Evolutionary conservation across 352 stramenopile species (phyloP).

Genomic region (Pythium apleroticum): DNA sequence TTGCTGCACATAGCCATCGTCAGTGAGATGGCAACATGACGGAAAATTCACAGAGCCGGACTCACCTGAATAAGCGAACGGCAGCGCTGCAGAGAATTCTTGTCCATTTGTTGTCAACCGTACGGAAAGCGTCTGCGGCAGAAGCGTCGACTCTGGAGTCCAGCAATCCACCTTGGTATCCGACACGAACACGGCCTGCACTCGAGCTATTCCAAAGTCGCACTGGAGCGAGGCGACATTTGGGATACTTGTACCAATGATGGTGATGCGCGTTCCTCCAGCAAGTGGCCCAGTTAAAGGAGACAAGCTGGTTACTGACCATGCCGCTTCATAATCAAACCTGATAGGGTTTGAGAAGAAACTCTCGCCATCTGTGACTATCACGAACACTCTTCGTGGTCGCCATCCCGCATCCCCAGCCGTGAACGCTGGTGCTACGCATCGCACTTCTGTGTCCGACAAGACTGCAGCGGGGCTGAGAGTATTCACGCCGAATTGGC

Average conservation of each 20-base stretch:
- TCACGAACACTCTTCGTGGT: slow-evolving; percentile 39
- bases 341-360: slow-evolving; percentile 64
- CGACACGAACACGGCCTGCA: slow-evolving; percentile 11
- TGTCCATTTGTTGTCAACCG: slow-evolving; percentile 56
- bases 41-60: neutral
- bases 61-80: slow-evolving; percentile 55
- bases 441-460: slow-evolving; percentile 44
- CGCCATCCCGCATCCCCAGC: slow-evolving; percentile 20
- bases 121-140: slow-evolving; percentile 29
- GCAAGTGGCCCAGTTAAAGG: slow-evolving; percentile 32
- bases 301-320: slow-evolving; percentile 29
- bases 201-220: slow-evolving; percentile 13
- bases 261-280: slow-evolving; percentile 37
- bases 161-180: slow-evolving; percentile 12
- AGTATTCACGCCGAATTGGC: slow-evolving; percentile 51
- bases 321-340: slow-evolving; percentile 49
- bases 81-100: slow-evolving; percentile 42
- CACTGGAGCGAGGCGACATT: slow-evolving; percentile 20
- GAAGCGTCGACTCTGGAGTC: neutral
- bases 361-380: slow-evolving; percentile 49
- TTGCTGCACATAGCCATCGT: slow-evolving; percentile 29
- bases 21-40: neutral
- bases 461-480: slow-evolving; percentile 32
- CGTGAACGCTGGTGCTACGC: slow-evolving; percentile 36
- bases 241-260: slow-evolving; percentile 28